Evolutionary conservation across 108 stramenopile genomes (phyloP), one percentile per base, ranked within the genome.

Genomic region (Craspedostauros australis): DNA sequence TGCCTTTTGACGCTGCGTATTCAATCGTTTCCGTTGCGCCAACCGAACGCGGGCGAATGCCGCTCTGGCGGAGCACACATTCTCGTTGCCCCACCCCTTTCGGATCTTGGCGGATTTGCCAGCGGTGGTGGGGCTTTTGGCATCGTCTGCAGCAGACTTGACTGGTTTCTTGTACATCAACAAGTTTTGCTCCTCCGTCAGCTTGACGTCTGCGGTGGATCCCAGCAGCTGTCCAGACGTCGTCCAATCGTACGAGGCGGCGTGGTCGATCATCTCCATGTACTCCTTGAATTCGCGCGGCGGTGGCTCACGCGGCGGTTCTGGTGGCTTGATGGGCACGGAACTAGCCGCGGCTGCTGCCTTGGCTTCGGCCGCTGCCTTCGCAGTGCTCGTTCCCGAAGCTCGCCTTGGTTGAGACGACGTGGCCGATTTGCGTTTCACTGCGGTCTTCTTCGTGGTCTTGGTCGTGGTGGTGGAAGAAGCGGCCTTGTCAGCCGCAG

Each of bases 261-360:
- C 75, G 52, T 86, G 84, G 60, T 91, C 80, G 0, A 91, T 56
- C 68, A 68, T 41, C 64, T 86, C 71, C 88, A 84, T 86, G 15
- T 79, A 50, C 23, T 75, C 68, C 41, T 70, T 68, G 61, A 80
- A 86, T 50, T 82, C 85, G 4, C 73, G 68, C 12, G 68, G 72
- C 28, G 67, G 68, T 31, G 40, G 23, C 6, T 52, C 54, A 5
- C 54, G 26, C 45, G 0, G 39, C 23, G 33, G 45, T 55, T 27
- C 26, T 14, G 18, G 36, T 20, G 57, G 52, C 42, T 28, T 54
- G 38, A 33, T 22, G 5, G 68, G 22, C 7, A 43, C 41, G 2
- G 49, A 47, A n/a, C 68, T 49, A 27, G 62, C 34, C 28, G 57
- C 55, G 16, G 49, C 36, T 2, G 39, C 31, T 16, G 61, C 26